A percentile compares a stretch with the other conserved stretches of the same genome.
phyloP scores from a whole-genome alignment of 495 filamentous ascomycete genomes.

The Podospora conica region DNA sequence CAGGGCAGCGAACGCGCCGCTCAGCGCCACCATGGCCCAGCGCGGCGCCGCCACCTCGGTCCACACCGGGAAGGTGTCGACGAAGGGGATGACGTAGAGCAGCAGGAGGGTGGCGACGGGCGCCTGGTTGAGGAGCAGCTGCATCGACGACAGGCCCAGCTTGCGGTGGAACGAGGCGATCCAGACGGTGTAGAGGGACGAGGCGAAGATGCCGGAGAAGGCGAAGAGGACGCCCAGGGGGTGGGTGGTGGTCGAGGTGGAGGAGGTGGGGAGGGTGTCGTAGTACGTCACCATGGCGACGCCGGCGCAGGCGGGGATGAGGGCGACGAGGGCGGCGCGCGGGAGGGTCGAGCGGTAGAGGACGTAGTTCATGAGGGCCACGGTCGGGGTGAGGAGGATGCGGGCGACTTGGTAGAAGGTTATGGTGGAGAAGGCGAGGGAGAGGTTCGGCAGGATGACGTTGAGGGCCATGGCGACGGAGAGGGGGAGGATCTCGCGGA shows the following conservation, averaged over 20 bases:
- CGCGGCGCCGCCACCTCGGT: constrained; percentile 41
- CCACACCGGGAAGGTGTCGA: constrained; percentile 56
- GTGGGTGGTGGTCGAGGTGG: constrained; percentile 28
- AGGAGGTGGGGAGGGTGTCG: constrained; percentile 51
- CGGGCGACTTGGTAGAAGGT: constrained; percentile 72
- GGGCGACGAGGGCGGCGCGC: constrained; percentile 44
- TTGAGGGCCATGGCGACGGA: constrained; percentile 63
- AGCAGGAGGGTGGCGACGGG: constrained; percentile 58
- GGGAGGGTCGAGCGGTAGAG: constrained; percentile 59
- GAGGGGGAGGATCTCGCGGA: constrained; percentile 57
- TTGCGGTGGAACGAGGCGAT: constrained; percentile 62
- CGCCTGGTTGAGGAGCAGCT: constrained; percentile 67
- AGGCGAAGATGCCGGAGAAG: constrained; percentile 56
- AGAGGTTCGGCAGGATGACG: constrained; percentile 69
- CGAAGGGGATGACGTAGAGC: constrained; percentile 58
- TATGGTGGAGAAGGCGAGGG: constrained; percentile 62
- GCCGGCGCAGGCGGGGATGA: constrained; percentile 60
- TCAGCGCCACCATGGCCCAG: constrained; percentile 52
- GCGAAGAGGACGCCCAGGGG: constrained; percentile 57
- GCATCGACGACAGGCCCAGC: constrained; percentile 61
- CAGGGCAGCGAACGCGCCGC: constrained; percentile 56
- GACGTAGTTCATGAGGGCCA: constrained; percentile 60
- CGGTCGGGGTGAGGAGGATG: constrained; percentile 63
- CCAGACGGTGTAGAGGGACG: constrained; percentile 64
- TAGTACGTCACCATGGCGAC: constrained; percentile 68